Evolutionary conservation across 768 basidiomycete species (phyloP).

Genomic region (Kwoniella mangroviensis): DNA sequence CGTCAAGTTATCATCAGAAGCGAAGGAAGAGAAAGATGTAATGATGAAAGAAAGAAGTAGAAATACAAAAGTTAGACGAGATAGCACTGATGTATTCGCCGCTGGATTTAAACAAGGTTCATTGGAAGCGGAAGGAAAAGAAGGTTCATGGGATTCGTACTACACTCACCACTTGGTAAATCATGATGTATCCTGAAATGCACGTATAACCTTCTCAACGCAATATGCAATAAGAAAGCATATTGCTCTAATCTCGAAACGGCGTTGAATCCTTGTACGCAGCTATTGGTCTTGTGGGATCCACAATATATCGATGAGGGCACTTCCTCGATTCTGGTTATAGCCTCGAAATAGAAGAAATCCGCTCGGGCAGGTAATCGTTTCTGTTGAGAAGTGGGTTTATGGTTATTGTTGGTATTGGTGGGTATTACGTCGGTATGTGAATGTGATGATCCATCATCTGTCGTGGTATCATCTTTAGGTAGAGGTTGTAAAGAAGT

Average conservation of each 20-base stretch:
- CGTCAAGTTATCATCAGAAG: background rate
- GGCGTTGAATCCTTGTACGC: conserved; percentile 78
- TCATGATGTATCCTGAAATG: conserved; percentile 56
- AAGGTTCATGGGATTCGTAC: background rate
- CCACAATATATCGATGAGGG: conserved; percentile 69
- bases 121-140: background rate
- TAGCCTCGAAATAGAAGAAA: conserved; percentile 70
- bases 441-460: conserved; percentile 26
- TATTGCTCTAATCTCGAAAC: conserved; percentile 97
- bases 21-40: background rate
- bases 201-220: conserved; percentile 84
- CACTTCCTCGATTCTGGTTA: conserved; percentile 17
- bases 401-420: background rate
- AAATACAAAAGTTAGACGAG: background rate
- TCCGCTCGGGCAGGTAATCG: conserved; percentile 80
- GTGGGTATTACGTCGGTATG: conserved; percentile 48
- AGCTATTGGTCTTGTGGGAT: conserved; percentile 72
- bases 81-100: background rate
- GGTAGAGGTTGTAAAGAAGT: conserved; percentile 63
- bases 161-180: conserved; percentile 42
- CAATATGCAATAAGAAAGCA: conserved; percentile 94
- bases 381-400: conserved; percentile 65
- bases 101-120: background rate
- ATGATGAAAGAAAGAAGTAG: conserved; percentile 58
- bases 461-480: conserved; percentile 60